Conservation (phyloP, 345 rosid genomes). For the Eucalyptus shirleyi region DNA sequence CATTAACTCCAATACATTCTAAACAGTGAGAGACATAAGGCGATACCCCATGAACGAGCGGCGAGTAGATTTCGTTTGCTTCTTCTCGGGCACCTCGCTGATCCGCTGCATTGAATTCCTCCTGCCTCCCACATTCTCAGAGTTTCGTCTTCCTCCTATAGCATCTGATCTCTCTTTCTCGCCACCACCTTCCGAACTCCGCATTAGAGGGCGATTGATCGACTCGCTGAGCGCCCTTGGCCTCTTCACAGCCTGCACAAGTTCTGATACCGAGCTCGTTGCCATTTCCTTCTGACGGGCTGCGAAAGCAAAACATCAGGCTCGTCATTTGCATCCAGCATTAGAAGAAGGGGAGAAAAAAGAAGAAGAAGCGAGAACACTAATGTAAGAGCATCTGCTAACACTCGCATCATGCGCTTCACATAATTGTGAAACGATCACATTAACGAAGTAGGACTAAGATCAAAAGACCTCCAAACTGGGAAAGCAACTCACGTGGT, state of each 20-base stretch:
- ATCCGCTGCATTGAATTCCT: conserved; percentile 60
- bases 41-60: conserved; percentile 79
- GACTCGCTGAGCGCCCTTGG: conserved; percentile 88
- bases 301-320: neutral
- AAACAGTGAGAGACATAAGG: neutral
- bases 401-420: neutral
- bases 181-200: conserved; percentile 38
- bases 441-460: neutral
- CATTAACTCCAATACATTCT: neutral
- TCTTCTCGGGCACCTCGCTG: conserved; percentile 63
- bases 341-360: neutral
- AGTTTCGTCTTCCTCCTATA: conserved; percentile 37
- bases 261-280: conserved; percentile 61
- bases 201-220: conserved; percentile 24
- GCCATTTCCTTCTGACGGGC: conserved; percentile 88
- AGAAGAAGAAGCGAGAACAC: neutral
- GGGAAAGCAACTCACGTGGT: neutral
- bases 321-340: neutral
- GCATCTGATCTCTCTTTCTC: conserved; percentile 18
- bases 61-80: conserved; percentile 45
- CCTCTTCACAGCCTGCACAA: conserved; percentile 73
- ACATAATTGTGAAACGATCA: neutral
- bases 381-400: neutral
- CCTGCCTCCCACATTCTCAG: conserved; percentile 37
- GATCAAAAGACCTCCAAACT: neutral